These are phyloP conservation scores for Imleria badia DNA, from an alignment of 768 basidiomycete species.

Conservation along the genomic window DNA sequence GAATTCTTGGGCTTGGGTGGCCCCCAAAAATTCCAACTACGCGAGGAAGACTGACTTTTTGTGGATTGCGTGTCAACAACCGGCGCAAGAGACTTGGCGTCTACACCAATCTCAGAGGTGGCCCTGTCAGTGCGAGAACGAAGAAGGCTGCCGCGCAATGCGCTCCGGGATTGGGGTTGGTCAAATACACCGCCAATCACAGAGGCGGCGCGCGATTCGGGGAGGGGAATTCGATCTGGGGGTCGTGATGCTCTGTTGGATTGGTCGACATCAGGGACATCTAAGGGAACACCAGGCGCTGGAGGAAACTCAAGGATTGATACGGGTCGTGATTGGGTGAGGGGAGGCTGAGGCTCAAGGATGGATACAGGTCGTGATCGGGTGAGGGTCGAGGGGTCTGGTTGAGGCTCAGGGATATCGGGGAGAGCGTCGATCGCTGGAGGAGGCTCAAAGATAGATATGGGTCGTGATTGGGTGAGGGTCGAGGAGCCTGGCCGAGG, in stretches of 20 bases:
- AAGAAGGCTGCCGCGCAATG: slow-evolving; percentile 12
- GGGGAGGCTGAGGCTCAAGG: background rate
- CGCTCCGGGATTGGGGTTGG: slow-evolving; percentile 19
- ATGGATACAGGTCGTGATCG: too few species aligned
- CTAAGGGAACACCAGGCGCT: slow-evolving; percentile 5
- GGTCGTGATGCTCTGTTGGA: background rate
- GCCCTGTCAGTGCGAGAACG: slow-evolving; percentile 17
- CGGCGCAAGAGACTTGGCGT: slow-evolving; percentile 5
- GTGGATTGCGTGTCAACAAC: background rate
- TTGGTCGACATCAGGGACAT: slow-evolving; percentile 21
- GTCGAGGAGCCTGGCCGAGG: background rate
- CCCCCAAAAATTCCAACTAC: background rate
- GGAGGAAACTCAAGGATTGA: slow-evolving; percentile 15
- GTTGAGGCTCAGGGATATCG: too few species aligned
- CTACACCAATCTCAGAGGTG: slow-evolving; percentile 25
- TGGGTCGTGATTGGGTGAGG: too few species aligned
- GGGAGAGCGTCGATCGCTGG: too few species aligned
- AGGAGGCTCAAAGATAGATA: too few species aligned
- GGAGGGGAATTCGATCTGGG: slow-evolving; percentile 25
- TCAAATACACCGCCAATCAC: slow-evolving; percentile 29
- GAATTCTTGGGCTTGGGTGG: slow-evolving; percentile 5
- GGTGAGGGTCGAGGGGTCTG: too few species aligned
- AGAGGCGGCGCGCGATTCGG: slow-evolving; percentile 31
- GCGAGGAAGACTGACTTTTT: slow-evolving; percentile 1
- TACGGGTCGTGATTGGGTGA: slow-evolving; percentile 10